Evolutionary conservation across 352 stramenopile genomes (phyloP), one percentile per base, ranked within the genome.

Genomic region (Globisporangium barbulae): DNA sequence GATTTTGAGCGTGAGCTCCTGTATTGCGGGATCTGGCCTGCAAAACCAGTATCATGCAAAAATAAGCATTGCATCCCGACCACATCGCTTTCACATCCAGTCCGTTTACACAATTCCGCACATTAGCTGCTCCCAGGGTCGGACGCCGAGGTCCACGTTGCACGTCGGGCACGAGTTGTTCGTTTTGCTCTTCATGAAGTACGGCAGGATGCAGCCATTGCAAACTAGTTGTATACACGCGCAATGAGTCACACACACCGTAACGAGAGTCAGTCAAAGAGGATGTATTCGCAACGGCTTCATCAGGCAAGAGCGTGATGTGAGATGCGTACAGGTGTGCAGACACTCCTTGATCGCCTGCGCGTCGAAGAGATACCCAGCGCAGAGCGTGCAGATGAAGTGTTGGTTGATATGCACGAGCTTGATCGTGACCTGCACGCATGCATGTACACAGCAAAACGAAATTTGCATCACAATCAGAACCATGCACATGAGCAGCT

Each of bases 281-380:
- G 8, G 10, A 54, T 9, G 8, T 9, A 41, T 41, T 41, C 35
- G 35, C 35, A 41, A 41, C 12, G 12, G 35, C 35, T 12, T 13
- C 12, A 12, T 12, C 35, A 41, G 35, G 9, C 8, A 41, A 41
- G 35, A 41, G 35, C 31, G 31, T 37, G 31, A 9, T 37, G 31
- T 37, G 31, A 1, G 35, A 37, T 10, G 52, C 78, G 62, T 74
- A 92, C 83, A 94, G 1, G 85, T 90, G 60, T 93, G 81, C 28
- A 90, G 68, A 64, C 85, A 94, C 68, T 94, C 85, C 48, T 87
- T 84, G 49, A 91, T 81, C 53, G 81, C 89, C 52, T 90, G 83
- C 0, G 85, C 76, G 49, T 91, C 80, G 17, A 74, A 71, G 21
- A 90, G 70, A 64, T 93, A 93, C 13, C 85, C 85, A 12, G 76